These are phyloP conservation scores for Breviolum minutum DNA, from an alignment of 73 alveolate species.

Conservation along the genomic window DNA sequence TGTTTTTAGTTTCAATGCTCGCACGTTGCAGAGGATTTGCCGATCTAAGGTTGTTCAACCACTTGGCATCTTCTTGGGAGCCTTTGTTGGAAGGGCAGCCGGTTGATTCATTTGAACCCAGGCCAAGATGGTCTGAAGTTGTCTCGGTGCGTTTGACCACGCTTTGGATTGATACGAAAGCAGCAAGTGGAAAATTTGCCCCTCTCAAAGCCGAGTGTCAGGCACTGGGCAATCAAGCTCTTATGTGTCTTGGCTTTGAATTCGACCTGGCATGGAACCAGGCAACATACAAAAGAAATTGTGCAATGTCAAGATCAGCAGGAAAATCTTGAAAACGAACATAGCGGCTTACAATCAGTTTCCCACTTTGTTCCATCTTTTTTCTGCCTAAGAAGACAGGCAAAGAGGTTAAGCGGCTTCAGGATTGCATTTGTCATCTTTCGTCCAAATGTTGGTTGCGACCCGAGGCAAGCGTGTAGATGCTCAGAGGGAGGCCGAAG, in stretches of 20 bases:
- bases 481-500: too few species aligned
- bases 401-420: too few species aligned
- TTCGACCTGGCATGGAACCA: not conserved
- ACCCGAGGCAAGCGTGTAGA: too few species aligned
- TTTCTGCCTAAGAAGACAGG: too few species aligned
- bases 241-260: not conserved
- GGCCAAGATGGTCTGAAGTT: not conserved
- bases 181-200: too few species aligned
- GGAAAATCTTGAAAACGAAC: too few species aligned
- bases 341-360: too few species aligned
- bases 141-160: not conserved
- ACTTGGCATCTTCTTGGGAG: not conserved
- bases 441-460: too few species aligned
- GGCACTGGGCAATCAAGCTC: not conserved
- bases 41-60: slow-evolving; percentile 18
- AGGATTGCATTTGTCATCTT: too few species aligned
- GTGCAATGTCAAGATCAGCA: not conserved
- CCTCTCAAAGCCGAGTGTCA: not conserved
- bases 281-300: not conserved
- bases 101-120: not conserved
- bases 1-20: not conserved
- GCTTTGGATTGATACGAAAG: too few species aligned
- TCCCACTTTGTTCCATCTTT: not conserved
- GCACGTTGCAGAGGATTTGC: not conserved
- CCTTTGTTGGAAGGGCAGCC: slow-evolving; percentile 42